Evolutionary conservation across 2,329 filamentous ascomycete genomes (phyloP).

Genomic region (Colletotrichum phormii): DNA sequence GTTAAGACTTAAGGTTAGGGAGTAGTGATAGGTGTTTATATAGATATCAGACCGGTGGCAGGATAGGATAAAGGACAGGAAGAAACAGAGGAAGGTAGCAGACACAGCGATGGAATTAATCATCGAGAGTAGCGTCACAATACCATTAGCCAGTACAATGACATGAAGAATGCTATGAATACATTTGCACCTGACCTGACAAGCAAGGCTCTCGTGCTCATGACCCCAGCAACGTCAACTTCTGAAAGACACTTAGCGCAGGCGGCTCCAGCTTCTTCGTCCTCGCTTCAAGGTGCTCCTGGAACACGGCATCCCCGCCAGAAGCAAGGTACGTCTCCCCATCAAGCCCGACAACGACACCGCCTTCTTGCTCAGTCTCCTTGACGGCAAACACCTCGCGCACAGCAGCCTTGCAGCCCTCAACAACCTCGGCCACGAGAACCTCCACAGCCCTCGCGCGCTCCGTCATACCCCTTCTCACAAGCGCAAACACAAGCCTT

Average conservation of each 20-base stretch:
- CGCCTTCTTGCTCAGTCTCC: constrained; percentile 39
- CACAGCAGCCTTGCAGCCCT: constrained; percentile 74
- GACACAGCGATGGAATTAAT: too few species aligned
- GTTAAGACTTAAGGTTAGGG: too few species aligned
- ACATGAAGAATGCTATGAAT: too few species aligned
- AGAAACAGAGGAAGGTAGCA: too few species aligned
- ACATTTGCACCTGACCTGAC: too few species aligned
- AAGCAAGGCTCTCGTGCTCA: constrained; percentile 16
- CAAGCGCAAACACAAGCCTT: constrained; percentile 79
- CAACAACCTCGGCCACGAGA: constrained; percentile 79
- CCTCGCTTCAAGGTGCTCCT: constrained; percentile 60
- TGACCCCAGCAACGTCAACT: constrained; percentile 62
- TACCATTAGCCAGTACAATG: too few species aligned
- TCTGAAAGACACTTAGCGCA: constrained; percentile 60
- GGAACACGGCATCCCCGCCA: constrained; percentile 65
- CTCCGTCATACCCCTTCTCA: constrained; percentile 88
- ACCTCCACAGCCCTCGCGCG: constrained; percentile 82
- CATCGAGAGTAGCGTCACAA: too few species aligned
- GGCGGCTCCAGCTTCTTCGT: constrained; percentile 60
- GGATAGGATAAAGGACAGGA: too few species aligned
- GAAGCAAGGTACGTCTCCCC: constrained; percentile 48
- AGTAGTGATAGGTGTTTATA: too few species aligned
- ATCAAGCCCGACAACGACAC: constrained; percentile 36
- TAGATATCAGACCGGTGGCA: too few species aligned
- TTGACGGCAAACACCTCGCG: constrained; percentile 73